These are phyloP conservation scores for Neopestalotiopsis sp. DNA, from an alignment of 2,329 filamentous ascomycete genomes.

Conservation along the genomic window DNA sequence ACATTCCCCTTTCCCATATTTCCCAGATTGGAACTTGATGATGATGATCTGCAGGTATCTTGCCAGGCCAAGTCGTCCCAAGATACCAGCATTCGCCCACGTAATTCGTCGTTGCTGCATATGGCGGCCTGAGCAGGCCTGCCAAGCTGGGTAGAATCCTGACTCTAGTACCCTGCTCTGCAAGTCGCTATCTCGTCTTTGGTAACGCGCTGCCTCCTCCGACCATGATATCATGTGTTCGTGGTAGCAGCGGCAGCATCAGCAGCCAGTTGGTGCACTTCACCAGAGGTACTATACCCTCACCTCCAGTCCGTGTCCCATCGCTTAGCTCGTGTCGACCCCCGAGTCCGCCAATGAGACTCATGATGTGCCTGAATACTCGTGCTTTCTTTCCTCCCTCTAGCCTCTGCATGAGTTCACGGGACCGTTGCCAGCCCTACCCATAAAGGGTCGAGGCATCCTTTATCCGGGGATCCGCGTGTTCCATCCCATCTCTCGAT, in stretches of 20 bases:
- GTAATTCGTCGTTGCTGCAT: neutral
- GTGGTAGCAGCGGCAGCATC: neutral
- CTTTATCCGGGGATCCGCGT: neutral
- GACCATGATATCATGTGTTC: conserved; percentile 4
- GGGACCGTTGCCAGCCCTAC: neutral
- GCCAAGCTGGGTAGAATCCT: conserved; percentile 1
- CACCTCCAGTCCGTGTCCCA: neutral
- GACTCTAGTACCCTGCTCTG: neutral
- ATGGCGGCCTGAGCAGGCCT: neutral
- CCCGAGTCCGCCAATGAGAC: conserved; percentile 7
- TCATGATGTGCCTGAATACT: neutral
- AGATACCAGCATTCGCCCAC: neutral
- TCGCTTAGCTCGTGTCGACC: neutral
- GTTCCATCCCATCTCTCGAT: neutral
- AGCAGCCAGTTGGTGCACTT: neutral
- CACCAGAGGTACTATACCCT: neutral
- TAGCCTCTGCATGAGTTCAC: neutral
- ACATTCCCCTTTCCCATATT: conserved; percentile 1
- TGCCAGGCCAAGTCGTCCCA: conserved; percentile 2
- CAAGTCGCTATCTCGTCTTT: conserved; percentile 2
- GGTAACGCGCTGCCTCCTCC: neutral
- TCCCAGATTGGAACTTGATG: conserved; percentile 1
- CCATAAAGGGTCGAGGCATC: neutral
- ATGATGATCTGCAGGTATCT: conserved; percentile 1
- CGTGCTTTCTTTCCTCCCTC: neutral